Evolutionary conservation across 2,329 filamentous ascomycete species (phyloP).

Genomic region (Xylaria hypoxylon): DNA sequence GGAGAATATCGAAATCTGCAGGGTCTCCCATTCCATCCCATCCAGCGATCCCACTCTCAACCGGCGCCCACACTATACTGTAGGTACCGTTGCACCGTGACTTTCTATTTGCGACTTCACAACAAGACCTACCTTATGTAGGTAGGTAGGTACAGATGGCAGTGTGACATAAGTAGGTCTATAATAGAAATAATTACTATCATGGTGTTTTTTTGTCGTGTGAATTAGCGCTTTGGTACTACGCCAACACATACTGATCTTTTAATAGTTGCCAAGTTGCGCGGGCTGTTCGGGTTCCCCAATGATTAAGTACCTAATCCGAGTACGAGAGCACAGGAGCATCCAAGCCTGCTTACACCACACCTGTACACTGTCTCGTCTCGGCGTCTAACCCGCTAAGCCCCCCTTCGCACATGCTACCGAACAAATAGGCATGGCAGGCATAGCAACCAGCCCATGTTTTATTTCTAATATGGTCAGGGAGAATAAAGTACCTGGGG

Average conservation of each 20-base stretch:
- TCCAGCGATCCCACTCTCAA: no score
- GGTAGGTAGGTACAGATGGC: no score
- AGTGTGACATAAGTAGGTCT: background rate
- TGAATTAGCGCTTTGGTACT: background rate
- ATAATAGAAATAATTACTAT: background rate
- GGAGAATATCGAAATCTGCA: slow-evolving; percentile 5
- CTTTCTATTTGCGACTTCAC: no score
- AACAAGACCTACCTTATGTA: background rate
- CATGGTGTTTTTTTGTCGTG: background rate
- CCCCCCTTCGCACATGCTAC: slow-evolving; percentile 39
- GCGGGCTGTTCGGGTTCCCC: slow-evolving; percentile 1
- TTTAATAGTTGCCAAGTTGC: slow-evolving; percentile 28
- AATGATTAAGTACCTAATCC: slow-evolving; percentile 20
- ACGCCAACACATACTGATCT: slow-evolving; percentile 2
- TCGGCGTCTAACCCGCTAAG: slow-evolving; percentile 43
- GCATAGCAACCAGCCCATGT: slow-evolving; percentile 31
- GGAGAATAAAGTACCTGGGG: no score
- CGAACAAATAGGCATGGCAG: slow-evolving; percentile 38
- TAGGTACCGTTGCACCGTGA: no score
- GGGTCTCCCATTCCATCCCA: background rate
- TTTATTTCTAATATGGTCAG: slow-evolving; percentile 43
- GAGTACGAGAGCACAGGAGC: slow-evolving; percentile 27
- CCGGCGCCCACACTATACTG: no score
- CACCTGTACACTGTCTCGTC: slow-evolving; percentile 15
- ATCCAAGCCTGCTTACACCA: slow-evolving; percentile 6